Conservation (phyloP, 495 filamentous ascomycete species). For the Penicillium turbatum region DNA sequence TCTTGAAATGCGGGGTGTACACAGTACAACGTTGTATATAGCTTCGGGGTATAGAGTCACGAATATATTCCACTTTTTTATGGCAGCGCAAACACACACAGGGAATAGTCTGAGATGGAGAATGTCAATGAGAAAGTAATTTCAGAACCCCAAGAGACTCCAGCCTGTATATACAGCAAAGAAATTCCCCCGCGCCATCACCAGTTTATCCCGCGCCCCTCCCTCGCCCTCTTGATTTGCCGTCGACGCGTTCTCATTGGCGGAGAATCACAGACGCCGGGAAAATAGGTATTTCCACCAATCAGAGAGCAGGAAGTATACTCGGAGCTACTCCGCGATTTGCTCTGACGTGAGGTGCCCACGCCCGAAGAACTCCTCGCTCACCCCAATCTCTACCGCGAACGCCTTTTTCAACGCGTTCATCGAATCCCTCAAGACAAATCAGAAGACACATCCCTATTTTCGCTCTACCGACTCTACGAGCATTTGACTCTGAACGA, state of each 20-base stretch:
- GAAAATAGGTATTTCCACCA: constrained; percentile 30
- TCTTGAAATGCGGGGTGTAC: constrained; percentile 3
- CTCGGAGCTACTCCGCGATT: constrained; percentile 31
- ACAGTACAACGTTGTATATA: background rate
- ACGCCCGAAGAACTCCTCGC: no score
- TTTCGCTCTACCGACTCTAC: no score
- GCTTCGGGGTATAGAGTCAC: background rate
- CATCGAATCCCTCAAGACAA: no score
- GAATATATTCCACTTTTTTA: background rate
- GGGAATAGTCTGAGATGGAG: background rate
- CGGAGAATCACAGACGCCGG: constrained; percentile 22
- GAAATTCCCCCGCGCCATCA: constrained; percentile 20
- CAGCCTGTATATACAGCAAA: constrained; percentile 25
- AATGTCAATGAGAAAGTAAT: constrained; percentile 2
- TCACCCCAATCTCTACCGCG: no score
- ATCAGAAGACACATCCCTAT: no score
- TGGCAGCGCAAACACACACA: background rate
- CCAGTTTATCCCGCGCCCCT: constrained; percentile 21
- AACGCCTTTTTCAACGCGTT: no score
- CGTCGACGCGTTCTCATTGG: constrained; percentile 23
- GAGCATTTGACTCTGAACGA: no score
- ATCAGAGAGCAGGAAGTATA: constrained; percentile 9
- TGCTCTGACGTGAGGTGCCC: background rate
- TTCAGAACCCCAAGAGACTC: constrained; percentile 8
- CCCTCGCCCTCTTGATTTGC: constrained; percentile 1